A percentile compares a stretch with the other conserved stretches of the same genome.
phyloP scores from a whole-genome alignment of 108 stramenopile genomes.

The Nitzschia putrida region DNA sequence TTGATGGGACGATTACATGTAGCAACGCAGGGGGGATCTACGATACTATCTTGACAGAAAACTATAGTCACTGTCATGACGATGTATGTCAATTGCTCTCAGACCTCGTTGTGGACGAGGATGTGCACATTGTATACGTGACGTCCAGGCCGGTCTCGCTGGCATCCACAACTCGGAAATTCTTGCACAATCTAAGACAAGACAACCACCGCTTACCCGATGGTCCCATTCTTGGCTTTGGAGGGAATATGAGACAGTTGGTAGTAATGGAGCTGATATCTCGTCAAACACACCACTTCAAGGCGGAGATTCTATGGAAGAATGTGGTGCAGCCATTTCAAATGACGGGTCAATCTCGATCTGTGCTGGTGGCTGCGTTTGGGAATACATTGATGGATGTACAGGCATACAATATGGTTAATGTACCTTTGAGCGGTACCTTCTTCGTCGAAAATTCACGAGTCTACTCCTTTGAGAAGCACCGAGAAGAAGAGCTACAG shows the following conservation, averaged over 20 bases:
- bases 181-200: constrained; percentile 45
- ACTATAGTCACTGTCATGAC: constrained; percentile 59
- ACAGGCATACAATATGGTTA: constrained; percentile 72
- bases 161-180: constrained; percentile 63
- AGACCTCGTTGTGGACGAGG: constrained; percentile 22
- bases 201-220: constrained; percentile 47
- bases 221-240: constrained; percentile 75
- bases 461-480: constrained; percentile 53
- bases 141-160: constrained; percentile 70
- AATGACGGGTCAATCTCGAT: constrained; percentile 28
- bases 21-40: constrained; percentile 68
- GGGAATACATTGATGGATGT: constrained; percentile 79
- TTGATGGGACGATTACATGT: constrained; percentile 87
- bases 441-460: constrained; percentile 66
- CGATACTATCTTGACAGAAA: constrained; percentile 66
- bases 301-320: constrained; percentile 61
- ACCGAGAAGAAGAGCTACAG: constrained; percentile 2
- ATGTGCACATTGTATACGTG: constrained; percentile 64
- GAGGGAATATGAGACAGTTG: constrained; percentile 59
- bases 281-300: constrained; percentile 66
- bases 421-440: constrained; percentile 65
- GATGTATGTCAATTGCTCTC: constrained; percentile 69
- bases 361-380: constrained; percentile 72
- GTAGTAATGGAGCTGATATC: constrained; percentile 70
- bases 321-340: constrained; percentile 71